These are phyloP conservation scores for Psilocybe cubensis DNA, from an alignment of 768 basidiomycete species.

Conservation along the genomic window DNA sequence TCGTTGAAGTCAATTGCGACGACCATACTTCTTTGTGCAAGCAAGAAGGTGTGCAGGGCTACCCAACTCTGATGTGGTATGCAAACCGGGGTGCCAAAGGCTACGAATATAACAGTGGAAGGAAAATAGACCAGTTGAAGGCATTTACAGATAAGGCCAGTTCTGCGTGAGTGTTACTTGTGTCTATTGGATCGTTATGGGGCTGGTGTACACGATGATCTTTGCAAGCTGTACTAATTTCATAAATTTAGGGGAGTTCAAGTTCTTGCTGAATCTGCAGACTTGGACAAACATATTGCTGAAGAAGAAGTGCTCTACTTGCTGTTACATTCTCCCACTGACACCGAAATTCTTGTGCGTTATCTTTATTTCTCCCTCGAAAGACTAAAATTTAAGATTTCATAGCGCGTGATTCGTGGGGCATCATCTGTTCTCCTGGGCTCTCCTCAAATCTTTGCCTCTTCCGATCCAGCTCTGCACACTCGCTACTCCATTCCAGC, in stretches of 20 bases:
- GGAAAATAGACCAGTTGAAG: slow-evolving; percentile 73
- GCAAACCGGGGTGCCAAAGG: slow-evolving; percentile 42
- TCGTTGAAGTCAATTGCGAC: slow-evolving; percentile 93
- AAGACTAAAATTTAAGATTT: neutral
- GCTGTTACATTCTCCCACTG: slow-evolving; percentile 49
- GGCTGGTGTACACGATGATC: too few relatives aligned
- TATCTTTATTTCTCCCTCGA: neutral
- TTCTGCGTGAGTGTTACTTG: slow-evolving; percentile 55
- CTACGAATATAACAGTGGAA: slow-evolving; percentile 75
- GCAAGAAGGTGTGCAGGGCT: slow-evolving; percentile 70
- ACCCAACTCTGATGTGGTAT: slow-evolving; percentile 82
- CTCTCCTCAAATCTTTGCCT: slow-evolving; percentile 47
- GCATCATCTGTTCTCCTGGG: slow-evolving; percentile 49
- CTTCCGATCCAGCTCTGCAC: slow-evolving; percentile 40
- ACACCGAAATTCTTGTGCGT: slow-evolving; percentile 36
- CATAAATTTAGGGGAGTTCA: slow-evolving; percentile 31
- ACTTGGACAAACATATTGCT: slow-evolving; percentile 30
- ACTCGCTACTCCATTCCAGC: slow-evolving; percentile 39
- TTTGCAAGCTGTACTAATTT: too few relatives aligned
- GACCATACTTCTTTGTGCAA: slow-evolving; percentile 68
- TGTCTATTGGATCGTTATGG: neutral
- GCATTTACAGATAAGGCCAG: slow-evolving; percentile 78
- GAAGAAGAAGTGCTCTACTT: slow-evolving; percentile 56
- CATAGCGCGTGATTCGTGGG: slow-evolving; percentile 39
- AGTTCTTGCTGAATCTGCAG: slow-evolving; percentile 27